Conservation (phyloP, 495 filamentous ascomycete genomes). For the Hypoxylon cercidicola region DNA sequence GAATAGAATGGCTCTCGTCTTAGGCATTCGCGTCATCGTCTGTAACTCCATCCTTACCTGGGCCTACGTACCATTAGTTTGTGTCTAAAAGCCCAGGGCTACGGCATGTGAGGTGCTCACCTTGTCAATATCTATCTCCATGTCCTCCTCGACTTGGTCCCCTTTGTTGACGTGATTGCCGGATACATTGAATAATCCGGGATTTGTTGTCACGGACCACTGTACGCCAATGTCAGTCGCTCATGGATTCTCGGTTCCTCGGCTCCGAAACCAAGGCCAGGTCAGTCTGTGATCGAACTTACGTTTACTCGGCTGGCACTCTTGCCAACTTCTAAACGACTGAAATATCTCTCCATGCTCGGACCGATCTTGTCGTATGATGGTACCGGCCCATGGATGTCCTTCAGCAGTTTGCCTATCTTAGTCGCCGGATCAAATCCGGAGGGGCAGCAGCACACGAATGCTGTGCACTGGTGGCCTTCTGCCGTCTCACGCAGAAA, state of each 20-base stretch:
- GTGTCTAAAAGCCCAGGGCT: background rate
- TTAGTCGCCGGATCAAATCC: slow-evolving; percentile 76
- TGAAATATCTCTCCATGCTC: slow-evolving; percentile 84
- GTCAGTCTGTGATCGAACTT: slow-evolving; percentile 18
- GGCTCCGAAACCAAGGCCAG: background rate
- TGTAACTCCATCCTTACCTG: slow-evolving; percentile 78
- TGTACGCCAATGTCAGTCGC: slow-evolving; percentile 37
- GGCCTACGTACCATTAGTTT: slow-evolving; percentile 49
- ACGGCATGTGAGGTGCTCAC: slow-evolving; percentile 33
- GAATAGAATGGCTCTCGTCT: slow-evolving; percentile 74
- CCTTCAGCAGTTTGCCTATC: slow-evolving; percentile 67
- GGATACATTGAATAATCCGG: slow-evolving; percentile 64
- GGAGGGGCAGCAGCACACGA: slow-evolving; percentile 75
- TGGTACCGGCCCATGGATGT: slow-evolving; percentile 77
- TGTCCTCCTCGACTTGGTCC: slow-evolving; percentile 55
- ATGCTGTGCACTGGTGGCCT: slow-evolving; percentile 73
- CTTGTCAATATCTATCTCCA: slow-evolving; percentile 61
- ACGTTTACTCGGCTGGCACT: slow-evolving; percentile 66
- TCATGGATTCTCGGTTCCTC: background rate
- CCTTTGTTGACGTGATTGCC: slow-evolving; percentile 61
- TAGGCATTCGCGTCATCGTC: slow-evolving; percentile 76
- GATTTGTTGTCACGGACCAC: slow-evolving; percentile 72
- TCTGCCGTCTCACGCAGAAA: slow-evolving; percentile 69
- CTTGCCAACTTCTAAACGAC: slow-evolving; percentile 63
- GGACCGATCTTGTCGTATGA: slow-evolving; percentile 77